Base-by-base conservation (phyloP, 2,329 filamentous ascomycete species). In the Phoma sp. region DNA sequence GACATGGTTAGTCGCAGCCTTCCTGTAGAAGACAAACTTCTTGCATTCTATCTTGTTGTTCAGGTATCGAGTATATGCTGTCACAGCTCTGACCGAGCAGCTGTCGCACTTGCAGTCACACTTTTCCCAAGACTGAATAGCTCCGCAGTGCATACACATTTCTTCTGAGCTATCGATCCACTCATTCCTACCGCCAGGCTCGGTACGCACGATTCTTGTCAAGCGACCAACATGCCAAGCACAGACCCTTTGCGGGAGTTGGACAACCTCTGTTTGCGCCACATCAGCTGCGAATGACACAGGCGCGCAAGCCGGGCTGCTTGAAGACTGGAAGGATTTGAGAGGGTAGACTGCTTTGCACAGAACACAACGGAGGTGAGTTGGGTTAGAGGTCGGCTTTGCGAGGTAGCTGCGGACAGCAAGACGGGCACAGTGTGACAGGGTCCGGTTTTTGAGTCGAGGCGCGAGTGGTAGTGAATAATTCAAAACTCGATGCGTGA, bases 141-240 rank as follows among this genome's bases (percentile, higher is more conserved):
- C 52, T 14, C 72, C 70, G 47, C 71, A 72, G 46, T 75, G 72
- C 60, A 73, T 71, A 47, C 74, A 76, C 60, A 75, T 69, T 5
- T 58, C 45, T 33, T 61, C 51, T 23, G 55, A 55, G 10, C 45
- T 48, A 42, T 61, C 66, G 23, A 60, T 48, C 73, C 73, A 76
- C 39, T 64, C 60, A 20, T 72, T 72, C n/a, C 50, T 61, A 2
- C 63, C 64, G 3, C 54, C 47, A n/a, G 50, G 11, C 7, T 39
- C 57, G 0, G 68, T 69, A 14, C 48, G 59, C 11, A 72, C 42
- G 7, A 65, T 43, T 32, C 58, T 58, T n/a, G 59, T 49, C 5
- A 76, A 47, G 4, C 67, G 63, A 5, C 67, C 61, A 5, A 74
- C 66, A 39, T 75, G 72, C 69, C 72, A 74, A 7, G 65, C 53